Evolutionary conservation across 2,329 filamentous ascomycete genomes (phyloP).

Genomic region (Alternaria panax): DNA sequence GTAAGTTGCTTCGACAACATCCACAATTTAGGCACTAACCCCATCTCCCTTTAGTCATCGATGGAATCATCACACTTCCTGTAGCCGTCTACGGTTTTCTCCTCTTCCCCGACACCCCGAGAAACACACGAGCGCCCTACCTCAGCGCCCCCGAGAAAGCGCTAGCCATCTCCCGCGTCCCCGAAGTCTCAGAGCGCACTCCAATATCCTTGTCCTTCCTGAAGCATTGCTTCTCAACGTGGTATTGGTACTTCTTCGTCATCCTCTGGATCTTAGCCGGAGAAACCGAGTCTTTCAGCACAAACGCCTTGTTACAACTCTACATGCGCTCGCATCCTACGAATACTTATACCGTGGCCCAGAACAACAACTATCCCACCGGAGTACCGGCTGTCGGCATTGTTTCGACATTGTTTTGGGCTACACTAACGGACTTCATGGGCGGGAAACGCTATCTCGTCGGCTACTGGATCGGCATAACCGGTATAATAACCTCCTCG

Average conservation of each 20-base stretch:
- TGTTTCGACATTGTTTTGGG: constrained; percentile 70
- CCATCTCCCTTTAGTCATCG: constrained; percentile 48
- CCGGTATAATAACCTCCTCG: constrained; percentile 66
- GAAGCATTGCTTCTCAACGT: constrained; percentile 64
- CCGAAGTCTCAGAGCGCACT: constrained; percentile 52
- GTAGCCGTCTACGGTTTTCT: constrained; percentile 64
- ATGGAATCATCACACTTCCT: constrained; percentile 64
- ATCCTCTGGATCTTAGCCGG: constrained; percentile 74
- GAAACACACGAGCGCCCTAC: constrained; percentile 54
- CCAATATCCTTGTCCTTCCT: constrained; percentile 60
- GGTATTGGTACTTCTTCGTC: constrained; percentile 72
- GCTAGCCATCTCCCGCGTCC: constrained; percentile 56
- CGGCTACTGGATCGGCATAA: constrained; percentile 68
- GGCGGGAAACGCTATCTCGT: constrained; percentile 68
- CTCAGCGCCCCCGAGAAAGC: constrained; percentile 51
- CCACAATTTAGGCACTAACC: constrained; percentile 1
- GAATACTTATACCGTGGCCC: constrained; percentile 56
- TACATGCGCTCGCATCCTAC: constrained; percentile 60
- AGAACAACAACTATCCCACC: constrained; percentile 63
- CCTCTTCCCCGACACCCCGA: constrained; percentile 56
- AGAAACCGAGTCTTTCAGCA: constrained; percentile 74
- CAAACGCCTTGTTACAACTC: constrained; percentile 65
- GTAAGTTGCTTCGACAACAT: neutral
- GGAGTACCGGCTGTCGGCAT: constrained; percentile 62
- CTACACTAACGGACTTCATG: constrained; percentile 70